Base-by-base conservation (phyloP, 306 rosid species). In the Potentilla sterilis region DNA sequence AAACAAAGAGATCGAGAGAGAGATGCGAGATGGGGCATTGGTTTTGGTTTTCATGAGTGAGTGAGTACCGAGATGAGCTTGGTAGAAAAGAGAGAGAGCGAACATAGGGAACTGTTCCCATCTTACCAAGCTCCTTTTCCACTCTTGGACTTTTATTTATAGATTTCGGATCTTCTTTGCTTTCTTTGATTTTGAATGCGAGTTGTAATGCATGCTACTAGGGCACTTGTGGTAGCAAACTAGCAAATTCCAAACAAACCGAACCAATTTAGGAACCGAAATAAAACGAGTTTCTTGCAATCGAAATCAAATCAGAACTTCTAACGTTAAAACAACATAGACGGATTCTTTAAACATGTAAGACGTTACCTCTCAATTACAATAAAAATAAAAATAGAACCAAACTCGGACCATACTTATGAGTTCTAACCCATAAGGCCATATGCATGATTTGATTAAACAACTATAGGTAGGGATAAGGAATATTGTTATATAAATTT, bases 51-150 rank as follows among this genome's bases (percentile, higher is more conserved):
- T 64, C 67, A 61, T 61, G 69, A 37, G 44, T 61, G 66, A 61
- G 66, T 16, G 88, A 86, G 89, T 91, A 72, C 89, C 91, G 70
- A 89, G 64, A 16, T 86, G 86, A 77, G 37, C 37, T 21, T 4
- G 7, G 10, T 14, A 61, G 40, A 59, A 15, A 11, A 9, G 16
- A 42, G 8, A 28, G 10, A 89, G 46, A 66, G 85, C 84, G 87
- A 86, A 86, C 78, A 85, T 86, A 77, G 89, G 91, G 81, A 87
- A 73, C 12, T 86, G 89, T 80, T 83, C 59, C 86, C 70, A 49
- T 83, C 82, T 70, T 40, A 9, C 74, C 61, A 15, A 16, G 77
- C 84, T 80, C 79, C 65, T 83, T 81, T 81, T 73, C 72, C 73
- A 78, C 71, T 58, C 22, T 40, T 16, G 44, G 24, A 37, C 69